These are phyloP conservation scores for Leersia perrieri DNA, from an alignment of 176 grass and related monocot species.

Conservation along the genomic window DNA sequence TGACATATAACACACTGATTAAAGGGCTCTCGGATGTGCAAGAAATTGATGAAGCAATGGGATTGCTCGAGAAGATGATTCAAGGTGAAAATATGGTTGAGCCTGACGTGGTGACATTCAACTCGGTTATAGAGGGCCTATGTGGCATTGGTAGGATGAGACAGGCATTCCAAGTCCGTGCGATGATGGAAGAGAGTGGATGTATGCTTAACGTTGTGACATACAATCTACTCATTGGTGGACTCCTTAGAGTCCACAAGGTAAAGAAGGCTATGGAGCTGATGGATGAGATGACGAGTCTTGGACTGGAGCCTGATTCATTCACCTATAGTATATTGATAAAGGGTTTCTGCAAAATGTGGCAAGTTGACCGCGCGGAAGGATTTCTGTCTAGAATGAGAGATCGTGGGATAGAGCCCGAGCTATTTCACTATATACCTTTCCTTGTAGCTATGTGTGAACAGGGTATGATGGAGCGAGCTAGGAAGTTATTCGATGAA, in stretches of 20 bases:
- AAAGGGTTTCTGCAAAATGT: conserved; percentile 60
- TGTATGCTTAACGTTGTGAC: conserved; percentile 44
- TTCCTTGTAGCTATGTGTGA: conserved; percentile 53
- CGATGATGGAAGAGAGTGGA: conserved; percentile 47
- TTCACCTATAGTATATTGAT: conserved; percentile 58
- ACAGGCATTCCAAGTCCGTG: conserved; percentile 38
- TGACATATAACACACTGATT: conserved; percentile 58
- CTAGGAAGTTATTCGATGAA: conserved; percentile 54
- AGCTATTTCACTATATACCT: conserved; percentile 48
- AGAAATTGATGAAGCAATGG: conserved; percentile 44
- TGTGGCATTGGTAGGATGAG: conserved; percentile 42
- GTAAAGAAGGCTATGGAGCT: conserved; percentile 36
- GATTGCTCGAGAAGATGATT: conserved; percentile 58
- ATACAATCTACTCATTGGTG: conserved; percentile 52
- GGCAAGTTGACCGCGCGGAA: conserved; percentile 44
- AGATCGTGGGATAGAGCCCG: conserved; percentile 26
- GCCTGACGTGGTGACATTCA: conserved; percentile 51
- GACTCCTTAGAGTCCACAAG: conserved; percentile 47
- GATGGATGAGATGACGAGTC: conserved; percentile 44
- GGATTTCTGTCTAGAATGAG: conserved; percentile 42
- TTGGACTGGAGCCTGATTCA: conserved; percentile 44
- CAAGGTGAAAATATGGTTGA: conserved; percentile 18
- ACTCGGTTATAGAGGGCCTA: conserved; percentile 59
- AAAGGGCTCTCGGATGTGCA: conserved; percentile 46
- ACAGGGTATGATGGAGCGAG: conserved; percentile 45